Evolutionary conservation across 495 filamentous ascomycete species (phyloP), one percentile per base, ranked within the genome.

Genomic region (Aspergillus panamensis): DNA sequence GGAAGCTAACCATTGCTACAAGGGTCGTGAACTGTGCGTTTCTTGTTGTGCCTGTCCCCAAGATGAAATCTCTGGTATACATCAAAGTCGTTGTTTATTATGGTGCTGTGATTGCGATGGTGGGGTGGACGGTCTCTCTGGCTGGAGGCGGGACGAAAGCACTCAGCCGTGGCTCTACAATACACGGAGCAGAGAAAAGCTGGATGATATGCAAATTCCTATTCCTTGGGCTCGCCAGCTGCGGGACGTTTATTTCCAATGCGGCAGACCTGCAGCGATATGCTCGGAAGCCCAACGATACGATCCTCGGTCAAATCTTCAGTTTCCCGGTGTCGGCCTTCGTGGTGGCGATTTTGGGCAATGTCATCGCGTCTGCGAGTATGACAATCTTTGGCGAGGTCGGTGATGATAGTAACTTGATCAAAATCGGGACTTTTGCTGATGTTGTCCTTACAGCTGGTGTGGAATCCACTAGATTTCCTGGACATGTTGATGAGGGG

Each of bases 161-260:
- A 1, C 60, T 68, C 1, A 61, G 59, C 20, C 61, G 64, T 20
- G 57, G 64, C 6, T 72, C 70, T 5, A 67, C 66, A 17, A 62
- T 70, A 0, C 61, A 60, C 12, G 72, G 72, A 16, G 59, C 62
- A 3, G 59, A 62, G 14, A 69, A 68, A 45, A 62, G 64, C 8
- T 75, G 65, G 60, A 52, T 72, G 35, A 65, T 73, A 10, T 59
- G 67, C 32, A 69, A 66, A 6, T 73, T 72, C 65, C 56, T 75
- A n/a, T 66, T 67, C n/a, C 49, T 72, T 16, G 70, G 69, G 5
- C 63, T 68, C 31, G 72, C 70, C 14, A 71, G 66, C 53, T 70
- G 66, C 43, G 72, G 64, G 8, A 78, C 74, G 1, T 82, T 82
- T 63, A 77, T 79, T 12, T 79, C 75, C 48, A 73, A 82, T 55